These are phyloP conservation scores for Aplosporella prunicola DNA, from an alignment of 2,329 filamentous ascomycete genomes.

Conservation along the genomic window DNA sequence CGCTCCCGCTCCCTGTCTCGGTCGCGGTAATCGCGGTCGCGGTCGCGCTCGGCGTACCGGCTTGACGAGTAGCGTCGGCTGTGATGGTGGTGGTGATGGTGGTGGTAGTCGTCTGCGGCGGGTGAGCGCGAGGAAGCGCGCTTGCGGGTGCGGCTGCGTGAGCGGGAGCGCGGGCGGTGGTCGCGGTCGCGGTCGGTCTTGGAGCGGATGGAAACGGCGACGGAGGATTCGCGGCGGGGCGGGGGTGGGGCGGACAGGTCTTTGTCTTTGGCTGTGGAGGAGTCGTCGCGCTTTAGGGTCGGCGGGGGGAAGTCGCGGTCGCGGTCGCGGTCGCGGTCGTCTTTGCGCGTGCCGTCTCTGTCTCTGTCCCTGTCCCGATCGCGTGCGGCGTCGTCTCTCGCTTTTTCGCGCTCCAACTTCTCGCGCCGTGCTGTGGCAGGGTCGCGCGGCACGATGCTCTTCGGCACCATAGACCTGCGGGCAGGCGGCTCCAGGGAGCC, in stretches of 20 bases:
- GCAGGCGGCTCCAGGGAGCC: constrained; percentile 31
- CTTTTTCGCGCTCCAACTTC: constrained; percentile 21
- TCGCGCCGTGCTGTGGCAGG: constrained; percentile 21
- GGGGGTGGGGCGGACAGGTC: neutral
- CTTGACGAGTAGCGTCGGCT: constrained; percentile 20
- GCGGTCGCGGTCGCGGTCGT: neutral
- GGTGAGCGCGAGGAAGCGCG: neutral
- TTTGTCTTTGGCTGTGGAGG: neutral
- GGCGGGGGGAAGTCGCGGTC: neutral
- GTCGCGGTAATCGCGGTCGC: constrained; percentile 12
- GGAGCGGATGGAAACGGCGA: constrained; percentile 4
- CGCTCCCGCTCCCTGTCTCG: constrained; percentile 15
- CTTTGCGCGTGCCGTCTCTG: neutral
- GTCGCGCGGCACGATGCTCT: constrained; percentile 16
- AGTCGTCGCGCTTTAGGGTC: neutral
- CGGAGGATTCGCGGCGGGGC: constrained; percentile 6
- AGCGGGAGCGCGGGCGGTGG: constrained; percentile 23
- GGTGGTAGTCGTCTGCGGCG: constrained; percentile 15
- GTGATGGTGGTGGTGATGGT: constrained; percentile 17
- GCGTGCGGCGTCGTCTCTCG: neutral
- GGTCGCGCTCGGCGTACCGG: constrained; percentile 16
- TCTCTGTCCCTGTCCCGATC: neutral
- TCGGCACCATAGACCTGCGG: constrained; percentile 28
- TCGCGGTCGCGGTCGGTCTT: constrained; percentile 11
- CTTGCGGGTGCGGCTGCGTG: constrained; percentile 17